Percentiles rank a stretch among this genome's conserved stretches.
These are phyloP conservation scores for Rossbeevera mucosa DNA, from an alignment of 768 basidiomycete genomes.

Conservation along the genomic window DNA sequence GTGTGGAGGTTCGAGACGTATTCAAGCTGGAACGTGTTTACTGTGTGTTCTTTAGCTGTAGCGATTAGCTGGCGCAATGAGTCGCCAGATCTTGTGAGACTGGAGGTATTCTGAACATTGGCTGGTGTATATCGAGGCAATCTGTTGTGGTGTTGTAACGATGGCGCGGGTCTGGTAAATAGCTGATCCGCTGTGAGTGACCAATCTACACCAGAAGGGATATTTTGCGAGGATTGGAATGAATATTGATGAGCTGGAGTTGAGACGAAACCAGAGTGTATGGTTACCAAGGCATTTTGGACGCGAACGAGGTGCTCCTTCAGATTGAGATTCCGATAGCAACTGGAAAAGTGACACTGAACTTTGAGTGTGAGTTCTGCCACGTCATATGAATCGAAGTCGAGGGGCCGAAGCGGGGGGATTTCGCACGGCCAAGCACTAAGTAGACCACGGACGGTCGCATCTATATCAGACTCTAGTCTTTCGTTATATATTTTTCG, in stretches of 20 bases:
- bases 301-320: conserved; percentile 10
- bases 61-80: conserved; percentile 4
- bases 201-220: not conserved
- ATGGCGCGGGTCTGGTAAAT: not conserved
- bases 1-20: conserved; percentile 14
- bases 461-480: conserved; percentile 1
- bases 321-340: conserved; percentile 18
- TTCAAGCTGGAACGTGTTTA: conserved; percentile 3
- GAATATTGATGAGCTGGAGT: not conserved
- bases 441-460: not conserved
- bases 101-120: not conserved
- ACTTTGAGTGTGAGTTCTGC: not conserved
- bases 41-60: not conserved
- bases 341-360: conserved; percentile 5
- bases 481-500: conserved; percentile 4
- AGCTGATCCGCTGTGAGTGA: not conserved
- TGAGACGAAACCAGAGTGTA: not conserved
- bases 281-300: not conserved
- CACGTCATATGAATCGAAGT: conserved; percentile 3
- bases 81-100: not conserved
- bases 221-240: not conserved
- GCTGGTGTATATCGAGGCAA: not conserved
- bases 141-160: not conserved
- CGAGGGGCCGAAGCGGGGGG: conserved; percentile 4
- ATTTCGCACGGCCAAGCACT: conserved; percentile 19